Evolutionary conservation across 164 flowering plant genomes (phyloP).

Genomic region (Hamamelis virginiana): DNA sequence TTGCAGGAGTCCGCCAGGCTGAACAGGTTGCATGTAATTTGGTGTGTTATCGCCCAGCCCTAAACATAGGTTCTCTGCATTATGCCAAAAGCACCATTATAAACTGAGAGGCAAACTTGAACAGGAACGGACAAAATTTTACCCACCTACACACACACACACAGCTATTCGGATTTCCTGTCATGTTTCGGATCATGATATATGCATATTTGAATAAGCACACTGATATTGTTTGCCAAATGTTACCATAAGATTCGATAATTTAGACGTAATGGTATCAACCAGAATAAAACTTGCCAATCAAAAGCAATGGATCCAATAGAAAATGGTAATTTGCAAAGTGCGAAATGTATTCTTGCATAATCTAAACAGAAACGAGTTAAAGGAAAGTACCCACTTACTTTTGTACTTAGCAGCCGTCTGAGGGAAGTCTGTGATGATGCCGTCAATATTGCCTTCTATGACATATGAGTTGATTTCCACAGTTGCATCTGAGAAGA

Average conservation of each 20-base stretch:
- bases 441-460: constrained; percentile 51
- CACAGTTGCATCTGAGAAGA: constrained; percentile 72
- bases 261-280: too few relatives aligned
- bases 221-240: too few relatives aligned
- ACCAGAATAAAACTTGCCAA: too few relatives aligned
- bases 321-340: too few relatives aligned
- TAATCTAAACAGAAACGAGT: background rate
- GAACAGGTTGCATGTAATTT: constrained; percentile 42
- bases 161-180: too few relatives aligned
- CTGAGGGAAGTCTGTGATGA: constrained; percentile 84
- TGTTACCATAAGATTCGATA: too few relatives aligned
- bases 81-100: background rate
- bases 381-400: constrained; percentile 36
- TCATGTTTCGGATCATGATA: too few relatives aligned
- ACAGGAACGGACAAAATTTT: too few relatives aligned
- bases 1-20: constrained; percentile 40
- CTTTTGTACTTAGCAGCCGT: constrained; percentile 73
- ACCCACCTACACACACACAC: too few relatives aligned
- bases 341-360: constrained; percentile 7
- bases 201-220: too few relatives aligned
- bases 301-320: too few relatives aligned
- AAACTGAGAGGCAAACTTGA: background rate
- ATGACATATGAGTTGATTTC: constrained; percentile 63
- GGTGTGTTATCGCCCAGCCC: constrained; percentile 26
- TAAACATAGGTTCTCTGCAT: constrained; percentile 57